phyloP scores from a whole-genome alignment of 1,284 basidiomycete genomes.

The Tilletia caries region DNA sequence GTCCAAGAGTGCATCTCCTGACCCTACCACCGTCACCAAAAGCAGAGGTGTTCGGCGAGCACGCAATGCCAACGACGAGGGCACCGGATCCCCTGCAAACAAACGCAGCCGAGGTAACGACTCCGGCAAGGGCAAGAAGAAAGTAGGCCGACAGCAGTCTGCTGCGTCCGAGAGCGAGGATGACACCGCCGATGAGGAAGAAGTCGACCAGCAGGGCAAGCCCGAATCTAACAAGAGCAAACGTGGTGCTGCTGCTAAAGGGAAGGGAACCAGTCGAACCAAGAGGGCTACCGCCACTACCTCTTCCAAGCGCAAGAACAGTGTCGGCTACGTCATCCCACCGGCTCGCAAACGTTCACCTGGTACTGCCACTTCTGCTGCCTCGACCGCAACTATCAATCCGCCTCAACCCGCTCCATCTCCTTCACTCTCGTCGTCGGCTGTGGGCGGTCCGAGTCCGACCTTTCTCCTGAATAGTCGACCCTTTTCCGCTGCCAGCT shows the following conservation, averaged over 20 bases:
- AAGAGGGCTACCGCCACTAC: too few species aligned
- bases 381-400: too few species aligned
- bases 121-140: not conserved
- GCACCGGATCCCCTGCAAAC: not conserved
- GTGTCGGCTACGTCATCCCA: slow-evolving; percentile 4
- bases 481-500: not conserved
- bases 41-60: not conserved
- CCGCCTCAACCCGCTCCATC: too few species aligned
- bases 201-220: not conserved
- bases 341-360: slow-evolving; percentile 10
- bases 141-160: too few species aligned
- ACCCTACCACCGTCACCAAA: not conserved
- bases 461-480: not conserved
- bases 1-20: not conserved
- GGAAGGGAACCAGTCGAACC: too few species aligned
- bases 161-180: not conserved
- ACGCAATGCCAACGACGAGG: not conserved
- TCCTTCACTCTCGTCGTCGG: too few species aligned
- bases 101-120: not conserved
- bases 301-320: not conserved
- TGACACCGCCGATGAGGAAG: not conserved
- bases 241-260: too few species aligned
- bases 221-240: not conserved
- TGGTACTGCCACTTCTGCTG: not conserved
- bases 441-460: not conserved